phyloP scores from a whole-genome alignment of 768 basidiomycete species.

The Lentinula aciculospora region DNA sequence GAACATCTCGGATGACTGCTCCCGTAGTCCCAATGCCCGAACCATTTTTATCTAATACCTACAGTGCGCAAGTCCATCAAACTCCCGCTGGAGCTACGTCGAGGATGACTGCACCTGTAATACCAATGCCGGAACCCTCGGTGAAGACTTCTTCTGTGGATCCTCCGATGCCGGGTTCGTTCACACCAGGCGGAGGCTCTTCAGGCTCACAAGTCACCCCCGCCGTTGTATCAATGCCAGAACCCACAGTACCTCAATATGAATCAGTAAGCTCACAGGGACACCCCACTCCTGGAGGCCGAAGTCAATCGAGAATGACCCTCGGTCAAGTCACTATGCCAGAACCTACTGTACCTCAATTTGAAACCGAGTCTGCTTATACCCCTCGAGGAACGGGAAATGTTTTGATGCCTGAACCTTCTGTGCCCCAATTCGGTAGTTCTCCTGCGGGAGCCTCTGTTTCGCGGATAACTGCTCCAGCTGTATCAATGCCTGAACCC shows the following conservation, averaged over 20 bases:
- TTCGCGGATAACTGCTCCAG: not conserved
- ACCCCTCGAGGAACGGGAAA: too few species aligned
- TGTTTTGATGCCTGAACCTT: not conserved
- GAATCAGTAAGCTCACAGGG: not conserved
- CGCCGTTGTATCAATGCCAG: not conserved
- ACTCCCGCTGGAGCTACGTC: not conserved
- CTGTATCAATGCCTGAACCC: conserved; percentile 1
- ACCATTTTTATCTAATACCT: not conserved
- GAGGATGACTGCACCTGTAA: not conserved
- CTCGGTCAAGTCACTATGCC: too few species aligned
- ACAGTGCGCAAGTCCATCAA: not conserved
- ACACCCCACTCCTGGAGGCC: not conserved
- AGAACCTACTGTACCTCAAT: too few species aligned
- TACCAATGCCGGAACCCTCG: not conserved
- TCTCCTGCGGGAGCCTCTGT: not conserved
- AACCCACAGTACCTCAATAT: not conserved
- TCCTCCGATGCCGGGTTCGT: not conserved
- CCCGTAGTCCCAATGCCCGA: not conserved
- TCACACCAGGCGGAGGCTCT: not conserved
- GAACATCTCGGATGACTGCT: not conserved
- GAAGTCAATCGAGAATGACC: not conserved
- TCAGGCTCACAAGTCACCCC: not conserved
- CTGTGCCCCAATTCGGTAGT: not conserved
- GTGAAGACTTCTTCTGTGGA: not conserved
- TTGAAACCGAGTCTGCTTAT: too few species aligned